phyloP scores from a whole-genome alignment of 78 protist species.

The Chrysochromulina parva region DNA sequence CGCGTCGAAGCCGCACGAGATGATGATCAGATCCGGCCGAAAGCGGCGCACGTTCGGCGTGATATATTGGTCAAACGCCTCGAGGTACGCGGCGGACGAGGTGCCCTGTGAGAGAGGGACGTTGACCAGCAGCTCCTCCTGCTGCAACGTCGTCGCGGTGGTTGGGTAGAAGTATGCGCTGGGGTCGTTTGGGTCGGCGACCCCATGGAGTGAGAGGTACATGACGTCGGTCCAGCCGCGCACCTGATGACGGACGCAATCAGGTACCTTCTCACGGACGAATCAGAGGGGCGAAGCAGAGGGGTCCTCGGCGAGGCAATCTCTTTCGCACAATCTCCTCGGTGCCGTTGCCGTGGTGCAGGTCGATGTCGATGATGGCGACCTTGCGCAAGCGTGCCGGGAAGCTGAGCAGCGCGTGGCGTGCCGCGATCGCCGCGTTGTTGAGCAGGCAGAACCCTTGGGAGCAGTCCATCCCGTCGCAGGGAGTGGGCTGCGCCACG shows the following conservation, averaged over 20 bases:
- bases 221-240: background rate
- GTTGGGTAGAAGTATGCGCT: background rate
- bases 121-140: background rate
- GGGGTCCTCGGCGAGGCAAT: too few species aligned
- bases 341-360: slow-evolving; percentile 86
- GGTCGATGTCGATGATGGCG: slow-evolving; percentile 74
- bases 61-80: background rate
- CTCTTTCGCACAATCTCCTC: slow-evolving; percentile 70
- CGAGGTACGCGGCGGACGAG: background rate
- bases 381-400: slow-evolving; percentile 5
- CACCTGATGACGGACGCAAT: too few species aligned
- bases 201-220: background rate
- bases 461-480: slow-evolving; percentile 50
- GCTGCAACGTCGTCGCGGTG: background rate
- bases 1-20: slow-evolving; percentile 5
- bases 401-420: background rate
- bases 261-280: too few species aligned
- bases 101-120: background rate
- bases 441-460: slow-evolving; percentile 5
- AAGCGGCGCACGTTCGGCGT: too few species aligned
- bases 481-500: too few species aligned
- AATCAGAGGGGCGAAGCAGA: too few species aligned
- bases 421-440: background rate
- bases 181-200: too few species aligned
- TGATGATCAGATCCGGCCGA: background rate